Evolutionary conservation across 129 eudicot genomes (phyloP), one percentile per base, ranked within the genome.

Genomic region (Flaveria bidentis): DNA sequence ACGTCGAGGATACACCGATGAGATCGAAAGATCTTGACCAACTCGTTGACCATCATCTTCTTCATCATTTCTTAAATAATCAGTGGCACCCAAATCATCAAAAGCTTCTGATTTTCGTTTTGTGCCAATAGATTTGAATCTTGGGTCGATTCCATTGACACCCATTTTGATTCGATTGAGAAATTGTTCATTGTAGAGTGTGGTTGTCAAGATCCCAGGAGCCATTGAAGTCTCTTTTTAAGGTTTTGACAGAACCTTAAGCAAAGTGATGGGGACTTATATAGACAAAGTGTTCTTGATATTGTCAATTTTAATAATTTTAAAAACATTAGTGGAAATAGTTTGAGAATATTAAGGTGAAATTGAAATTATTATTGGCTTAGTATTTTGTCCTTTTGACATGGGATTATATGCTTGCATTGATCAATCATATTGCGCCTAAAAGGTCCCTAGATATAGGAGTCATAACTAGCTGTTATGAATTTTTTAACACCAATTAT

Each of bases 211-310:
- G 76, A 73, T 74, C 57, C 83, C 68, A 25, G 82, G 86, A 75
- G 90, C 85, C 89, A 86, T 86, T 57, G 41, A 82, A 45, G 56
- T 12, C 51, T 3, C 66, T 49, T 61, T 44, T 46, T 49, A 72
- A 47, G 82, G 74, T 60, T 81, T 75, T 86, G 87, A 86, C 84
- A 84, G 75, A 86, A 46, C 84, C 85, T 73, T 80, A 73, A 22
- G 64, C 77, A 64, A 50, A 50, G 47, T 44, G 52, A 74, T 58
- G 63, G 78, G 0, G 55, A 57, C 11, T 80, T 86, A 55, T 77
- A 86, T 81, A 83, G 84, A 28, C 9, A 6, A 56, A 53, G 18
- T 65, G 46, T 64, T 52, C 83, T 73, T 73, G 68, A 6, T 6
- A 6, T 13, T 57, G 33, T 26, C 74, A 70, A 73, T 50, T 71